These are phyloP conservation scores for Linnemannia zychae DNA, from an alignment of 192 early-diverging fungal species.

Conservation along the genomic window DNA sequence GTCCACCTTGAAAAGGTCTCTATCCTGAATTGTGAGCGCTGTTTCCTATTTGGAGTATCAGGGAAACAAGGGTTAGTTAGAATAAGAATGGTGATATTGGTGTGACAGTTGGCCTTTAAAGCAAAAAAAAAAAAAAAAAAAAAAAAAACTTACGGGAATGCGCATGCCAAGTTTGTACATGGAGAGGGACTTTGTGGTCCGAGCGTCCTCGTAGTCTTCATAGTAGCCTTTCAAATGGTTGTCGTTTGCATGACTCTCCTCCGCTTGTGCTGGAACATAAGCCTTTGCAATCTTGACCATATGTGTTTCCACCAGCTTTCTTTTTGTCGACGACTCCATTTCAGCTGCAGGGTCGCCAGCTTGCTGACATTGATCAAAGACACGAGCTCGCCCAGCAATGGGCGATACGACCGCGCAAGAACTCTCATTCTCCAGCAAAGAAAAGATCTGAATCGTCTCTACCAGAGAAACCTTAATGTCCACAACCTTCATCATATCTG, in stretches of 20 bases:
- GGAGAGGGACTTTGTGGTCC: conserved; percentile 44
- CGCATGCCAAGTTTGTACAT: conserved; percentile 53
- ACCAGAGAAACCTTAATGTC: conserved; percentile 52
- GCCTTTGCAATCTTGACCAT: conserved; percentile 49
- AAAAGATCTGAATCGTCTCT: conserved; percentile 42
- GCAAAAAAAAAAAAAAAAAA: background rate
- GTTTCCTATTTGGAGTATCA: conserved; percentile 24
- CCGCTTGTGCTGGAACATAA: conserved; percentile 49
- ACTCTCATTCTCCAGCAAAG: conserved; percentile 16
- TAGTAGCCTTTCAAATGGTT: conserved; percentile 55
- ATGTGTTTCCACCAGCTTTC: conserved; percentile 39
- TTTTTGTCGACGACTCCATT: too few species aligned
- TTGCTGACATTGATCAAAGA: background rate
- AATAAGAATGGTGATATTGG: background rate
- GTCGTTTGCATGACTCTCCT: conserved; percentile 49
- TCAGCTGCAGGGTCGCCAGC: background rate
- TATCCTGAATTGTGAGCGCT: conserved; percentile 41
- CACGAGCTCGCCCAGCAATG: background rate
- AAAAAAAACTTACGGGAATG: conserved; percentile 34
- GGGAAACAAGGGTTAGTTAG: background rate
- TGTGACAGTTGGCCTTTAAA: background rate
- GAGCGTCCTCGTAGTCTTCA: conserved; percentile 46
- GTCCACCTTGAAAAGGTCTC: conserved; percentile 40
- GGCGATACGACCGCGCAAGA: background rate
- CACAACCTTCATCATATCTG: conserved; percentile 50